Evolutionary conservation across 768 basidiomycete genomes (phyloP).

Genomic region (Solioccasus polychromus): DNA sequence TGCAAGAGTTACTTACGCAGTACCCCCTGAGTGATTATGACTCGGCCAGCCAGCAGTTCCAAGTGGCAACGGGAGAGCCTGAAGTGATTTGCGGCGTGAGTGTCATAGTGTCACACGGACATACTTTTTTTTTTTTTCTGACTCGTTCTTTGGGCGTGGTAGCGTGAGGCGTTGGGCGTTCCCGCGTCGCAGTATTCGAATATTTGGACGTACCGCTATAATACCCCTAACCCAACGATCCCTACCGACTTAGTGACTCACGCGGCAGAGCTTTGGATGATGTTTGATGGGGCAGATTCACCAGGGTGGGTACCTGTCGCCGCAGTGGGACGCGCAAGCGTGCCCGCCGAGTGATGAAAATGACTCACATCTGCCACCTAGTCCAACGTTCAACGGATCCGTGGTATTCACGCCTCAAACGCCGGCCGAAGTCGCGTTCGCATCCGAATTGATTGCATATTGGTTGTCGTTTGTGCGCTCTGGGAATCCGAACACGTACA

Average conservation of each 20-base stretch:
- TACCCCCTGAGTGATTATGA: slow-evolving; percentile 46
- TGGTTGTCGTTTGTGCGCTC: slow-evolving; percentile 65
- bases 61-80: slow-evolving; percentile 49
- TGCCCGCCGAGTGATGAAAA: background rate
- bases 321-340: no score
- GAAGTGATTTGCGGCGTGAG: slow-evolving; percentile 53
- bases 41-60: slow-evolving; percentile 39
- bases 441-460: slow-evolving; percentile 59
- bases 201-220: no score
- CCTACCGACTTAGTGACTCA: slow-evolving; percentile 39
- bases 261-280: slow-evolving; percentile 67
- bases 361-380: no score
- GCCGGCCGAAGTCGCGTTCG: slow-evolving; percentile 47
- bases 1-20: slow-evolving; percentile 37
- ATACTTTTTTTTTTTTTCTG: background rate
- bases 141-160: background rate
- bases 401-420: slow-evolving; percentile 47
- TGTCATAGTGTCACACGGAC: background rate
- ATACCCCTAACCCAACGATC: slow-evolving; percentile 45
- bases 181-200: slow-evolving; percentile 34
- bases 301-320: slow-evolving; percentile 56
- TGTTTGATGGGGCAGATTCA: slow-evolving; percentile 61
- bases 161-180: slow-evolving; percentile 47
- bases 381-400: slow-evolving; percentile 53
- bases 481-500: slow-evolving; percentile 53